Evolutionary conservation across 257 asterid species (phyloP), one percentile per base, ranked within the genome.

Genomic region (Solanum infundibuliforme): DNA sequence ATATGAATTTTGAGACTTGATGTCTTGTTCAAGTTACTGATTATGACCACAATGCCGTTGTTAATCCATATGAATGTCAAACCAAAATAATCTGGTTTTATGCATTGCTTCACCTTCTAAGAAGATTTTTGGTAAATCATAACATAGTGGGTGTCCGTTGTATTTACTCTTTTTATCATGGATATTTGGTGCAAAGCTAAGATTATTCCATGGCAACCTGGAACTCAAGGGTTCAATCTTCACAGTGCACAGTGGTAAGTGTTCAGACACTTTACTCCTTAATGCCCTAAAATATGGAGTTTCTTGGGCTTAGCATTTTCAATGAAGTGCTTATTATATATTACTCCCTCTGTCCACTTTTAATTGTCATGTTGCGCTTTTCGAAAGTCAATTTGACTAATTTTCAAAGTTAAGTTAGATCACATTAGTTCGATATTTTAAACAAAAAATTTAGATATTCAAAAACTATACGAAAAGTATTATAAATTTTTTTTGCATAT

Each of bases 1-100:
- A 10, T 29, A 35, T 32, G 62, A 84, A 76, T 83, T 89, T 86
- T 88, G 41, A 41, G 88, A 77, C 88, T 72, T 79, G 73, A 85
- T 75, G 83, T 73, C 91, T 73, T 77, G 82, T 86, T 89, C 90
- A 88, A 88, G 38, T 79, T 41, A 7, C 84, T 79, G 83, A 43
- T 41, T 79, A 43, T 25, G 65, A 79, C 38, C 8, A 1, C 25
- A 27, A 58, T 27, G 41, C 38, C 25, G 20, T 81, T 46, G 39
- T 46, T 46, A 9, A 46, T 46, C 85, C 85, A 81, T 16, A 46
- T 46, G 41, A 9, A 29, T 27, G 41, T 46, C 66, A 29, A 2
- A 29, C 68, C 68, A 81, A 81, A 43, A 27, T 27, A 46, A 48
- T 21, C 69, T 46, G 85, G 41, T 81, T 79, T 79, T 81, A 81